Evolutionary conservation across 805 yeast species (phyloP), one percentile per base, ranked within the genome.

Genomic region (Debaryomyces hansenii): DNA sequence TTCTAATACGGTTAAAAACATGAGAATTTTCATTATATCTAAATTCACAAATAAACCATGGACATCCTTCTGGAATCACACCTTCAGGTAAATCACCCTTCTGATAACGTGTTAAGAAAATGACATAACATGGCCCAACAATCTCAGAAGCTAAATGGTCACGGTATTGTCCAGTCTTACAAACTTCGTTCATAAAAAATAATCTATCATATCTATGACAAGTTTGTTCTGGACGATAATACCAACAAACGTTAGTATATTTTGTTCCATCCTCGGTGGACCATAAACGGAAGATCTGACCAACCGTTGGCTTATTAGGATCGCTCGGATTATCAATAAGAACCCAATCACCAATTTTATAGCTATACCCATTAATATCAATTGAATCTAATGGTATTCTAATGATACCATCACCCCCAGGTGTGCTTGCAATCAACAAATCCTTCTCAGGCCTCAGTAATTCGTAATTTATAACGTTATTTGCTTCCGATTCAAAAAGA

Each of bases 161-260:
- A 62, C 97, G 80, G 69, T 92, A 94, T 71, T 92, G 97, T 40
- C 97, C 97, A 1, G 97, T 86, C 67, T 94, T 94, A 66, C 92
- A 90, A 31, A 94, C 98, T 70, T 94, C 99, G 63, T 94, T 90
- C 55, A 85, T 90, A 69, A 87, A 89, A 64, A 94, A 94, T 46
- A 90, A 69, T 59, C 96, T 77, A 67, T 94, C 98, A 37, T 78
- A 85, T 56, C 95, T 80, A 66, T 94, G 99, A 38, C 94, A 96
- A 0, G 99, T 94, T 75, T 95, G 97, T 64, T 94, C 98, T 0
- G 99, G 97, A 56, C 98, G 82, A 60, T 89, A 86, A 67, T 92
- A 94, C 99, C 98, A 94, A 72, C 98, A 94, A 34, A 89, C 96
- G 63, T 94, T 92, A 60, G 91, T 79, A 83, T 91, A 91, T 50